Conservation (phyloP, 306 rosid genomes). For the Dryas drummondii region DNA sequence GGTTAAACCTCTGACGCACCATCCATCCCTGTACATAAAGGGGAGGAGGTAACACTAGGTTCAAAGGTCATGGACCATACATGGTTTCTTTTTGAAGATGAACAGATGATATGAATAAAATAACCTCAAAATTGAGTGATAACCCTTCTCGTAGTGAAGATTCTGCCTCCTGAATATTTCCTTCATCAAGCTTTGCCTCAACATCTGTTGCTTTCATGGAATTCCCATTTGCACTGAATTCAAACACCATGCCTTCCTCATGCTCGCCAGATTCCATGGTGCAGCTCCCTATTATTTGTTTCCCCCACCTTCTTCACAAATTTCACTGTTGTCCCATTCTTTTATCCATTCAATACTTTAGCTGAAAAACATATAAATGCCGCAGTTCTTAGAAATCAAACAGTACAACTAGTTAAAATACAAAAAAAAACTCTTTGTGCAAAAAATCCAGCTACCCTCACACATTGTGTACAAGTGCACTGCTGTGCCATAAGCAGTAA, state of each 20-base stretch:
- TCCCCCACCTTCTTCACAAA: conserved; percentile 27
- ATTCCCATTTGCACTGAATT: conserved; percentile 69
- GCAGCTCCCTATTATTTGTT: conserved; percentile 37
- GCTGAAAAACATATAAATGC: conserved; percentile 10
- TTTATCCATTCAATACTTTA: conserved; percentile 10
- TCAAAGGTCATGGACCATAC: background rate
- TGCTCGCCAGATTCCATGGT: conserved; percentile 54
- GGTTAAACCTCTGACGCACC: background rate
- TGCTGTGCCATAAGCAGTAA: background rate
- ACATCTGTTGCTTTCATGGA: conserved; percentile 54
- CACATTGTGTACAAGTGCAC: background rate
- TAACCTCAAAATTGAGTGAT: conserved; percentile 83
- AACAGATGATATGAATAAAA: background rate
- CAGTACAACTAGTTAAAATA: background rate
- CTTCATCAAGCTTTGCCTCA: conserved; percentile 85
- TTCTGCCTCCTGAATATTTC: conserved; percentile 91
- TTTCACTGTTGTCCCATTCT: conserved; percentile 30
- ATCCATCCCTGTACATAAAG: background rate
- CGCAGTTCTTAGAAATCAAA: conserved; percentile 7
- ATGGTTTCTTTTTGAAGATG: background rate
- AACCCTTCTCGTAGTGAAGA: conserved; percentile 77
- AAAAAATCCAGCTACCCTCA: conserved; percentile 3
- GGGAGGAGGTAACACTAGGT: background rate
- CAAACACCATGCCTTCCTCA: conserved; percentile 31
- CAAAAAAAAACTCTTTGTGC: background rate